These are phyloP conservation scores for Fusarium armeniacum DNA, from an alignment of 2,329 filamentous ascomycete species.

Conservation along the genomic window DNA sequence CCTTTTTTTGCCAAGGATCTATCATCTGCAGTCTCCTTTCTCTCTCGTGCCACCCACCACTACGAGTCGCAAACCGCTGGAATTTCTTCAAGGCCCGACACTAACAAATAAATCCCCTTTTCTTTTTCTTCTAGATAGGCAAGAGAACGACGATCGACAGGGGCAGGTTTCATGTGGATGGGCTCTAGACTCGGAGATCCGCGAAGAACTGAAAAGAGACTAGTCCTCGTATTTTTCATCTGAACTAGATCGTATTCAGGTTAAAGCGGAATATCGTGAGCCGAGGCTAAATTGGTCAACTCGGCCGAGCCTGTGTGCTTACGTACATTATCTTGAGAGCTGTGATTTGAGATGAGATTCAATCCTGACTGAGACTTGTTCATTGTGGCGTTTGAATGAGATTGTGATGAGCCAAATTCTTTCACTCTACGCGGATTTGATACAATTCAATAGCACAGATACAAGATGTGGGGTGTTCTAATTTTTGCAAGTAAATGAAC, in stretches of 20 bases:
- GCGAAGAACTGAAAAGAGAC: not conserved
- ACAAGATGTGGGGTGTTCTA: not conserved
- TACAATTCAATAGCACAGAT: not conserved
- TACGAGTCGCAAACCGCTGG: not conserved
- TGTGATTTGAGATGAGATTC: not conserved
- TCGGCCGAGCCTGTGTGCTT: constrained; percentile 16
- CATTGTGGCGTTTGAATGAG: not conserved
- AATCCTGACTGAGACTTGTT: not conserved
- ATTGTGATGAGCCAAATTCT: not conserved
- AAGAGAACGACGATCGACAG: constrained; percentile 30
- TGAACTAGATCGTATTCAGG: not conserved
- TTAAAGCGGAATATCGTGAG: constrained; percentile 5
- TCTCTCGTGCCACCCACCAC: constrained; percentile 14
- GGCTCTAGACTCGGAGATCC: constrained; percentile 6
- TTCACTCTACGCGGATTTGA: not conserved
- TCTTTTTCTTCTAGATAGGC: constrained; percentile 2
- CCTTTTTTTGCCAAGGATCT: constrained; percentile 1
- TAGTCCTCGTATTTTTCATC: constrained; percentile 23
- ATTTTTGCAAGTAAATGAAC: not conserved
- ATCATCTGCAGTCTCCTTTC: constrained; percentile 5
- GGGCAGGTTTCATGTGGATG: constrained; percentile 32
- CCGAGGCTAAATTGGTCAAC: constrained; percentile 19
- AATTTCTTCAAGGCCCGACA: not conserved
- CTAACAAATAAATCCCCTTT: not conserved
- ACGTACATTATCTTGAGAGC: not conserved